Evolutionary conservation across 768 basidiomycete genomes (phyloP).

Genomic region (Pulveroboletus sp.): DNA sequence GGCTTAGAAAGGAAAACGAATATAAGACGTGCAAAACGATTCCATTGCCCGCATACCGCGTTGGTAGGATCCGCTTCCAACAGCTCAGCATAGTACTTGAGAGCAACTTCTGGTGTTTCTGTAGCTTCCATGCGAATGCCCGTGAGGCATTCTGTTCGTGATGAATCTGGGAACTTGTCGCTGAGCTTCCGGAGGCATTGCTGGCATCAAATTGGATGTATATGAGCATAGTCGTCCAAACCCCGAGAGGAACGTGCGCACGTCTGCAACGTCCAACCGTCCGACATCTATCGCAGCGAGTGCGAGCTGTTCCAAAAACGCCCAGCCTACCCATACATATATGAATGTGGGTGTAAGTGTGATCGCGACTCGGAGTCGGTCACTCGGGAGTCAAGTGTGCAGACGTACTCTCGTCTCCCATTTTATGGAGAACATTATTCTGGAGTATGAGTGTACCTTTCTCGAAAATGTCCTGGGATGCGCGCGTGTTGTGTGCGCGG

Average conservation of each 20-base stretch:
- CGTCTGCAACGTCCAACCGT: conserved; percentile 67
- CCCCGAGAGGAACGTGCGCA: conserved; percentile 33
- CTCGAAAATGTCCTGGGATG: conserved; percentile 57
- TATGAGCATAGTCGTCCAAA: conserved; percentile 5
- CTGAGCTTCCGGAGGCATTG: conserved; percentile 48
- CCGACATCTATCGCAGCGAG: conserved; percentile 77
- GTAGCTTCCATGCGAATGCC: conserved; percentile 77
- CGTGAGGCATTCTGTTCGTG: conserved; percentile 70
- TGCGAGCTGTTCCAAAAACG: conserved; percentile 73
- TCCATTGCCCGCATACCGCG: conserved; percentile 50
- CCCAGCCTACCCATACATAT: conserved; percentile 59
- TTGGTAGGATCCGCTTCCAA: conserved; percentile 65
- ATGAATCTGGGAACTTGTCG: conserved; percentile 71
- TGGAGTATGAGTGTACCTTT: conserved; percentile 49
- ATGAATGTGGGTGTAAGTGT: background rate
- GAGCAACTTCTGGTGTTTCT: conserved; percentile 49
- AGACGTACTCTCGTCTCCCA: conserved; percentile 54
- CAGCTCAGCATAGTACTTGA: conserved; percentile 58
- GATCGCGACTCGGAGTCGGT: background rate
- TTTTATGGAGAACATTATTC: conserved; percentile 37
- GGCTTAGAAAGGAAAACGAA: conserved; percentile 32
- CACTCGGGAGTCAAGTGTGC: background rate
- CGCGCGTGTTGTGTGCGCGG: conserved; percentile 44
- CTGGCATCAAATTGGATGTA: conserved; percentile 11
- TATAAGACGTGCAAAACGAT: background rate